These are phyloP conservation scores for Neurospora sp. DNA, from an alignment of 495 filamentous ascomycete species.

Conservation along the genomic window DNA sequence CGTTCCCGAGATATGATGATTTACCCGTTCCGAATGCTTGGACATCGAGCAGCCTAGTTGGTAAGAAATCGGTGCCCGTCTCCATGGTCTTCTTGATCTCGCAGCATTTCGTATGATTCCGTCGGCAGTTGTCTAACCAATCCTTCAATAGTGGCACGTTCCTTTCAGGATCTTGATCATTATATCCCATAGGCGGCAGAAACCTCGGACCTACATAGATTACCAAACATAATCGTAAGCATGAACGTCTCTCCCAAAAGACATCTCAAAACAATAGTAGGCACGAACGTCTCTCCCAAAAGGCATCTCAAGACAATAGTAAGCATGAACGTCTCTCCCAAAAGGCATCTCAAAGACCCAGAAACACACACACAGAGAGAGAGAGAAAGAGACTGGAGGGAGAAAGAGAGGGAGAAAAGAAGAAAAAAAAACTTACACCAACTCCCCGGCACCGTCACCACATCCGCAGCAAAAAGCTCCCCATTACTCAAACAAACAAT, in stretches of 20 bases:
- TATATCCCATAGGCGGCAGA: background rate
- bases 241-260: background rate
- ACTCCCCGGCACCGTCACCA: background rate
- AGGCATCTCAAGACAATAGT: background rate
- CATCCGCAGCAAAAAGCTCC: rapidly evolving
- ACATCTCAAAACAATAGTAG: too few relatives aligned
- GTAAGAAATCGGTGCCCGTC: background rate
- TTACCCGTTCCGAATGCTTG: background rate
- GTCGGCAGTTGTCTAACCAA: background rate
- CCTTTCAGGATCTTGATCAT: background rate
- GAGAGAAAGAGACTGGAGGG: too few relatives aligned
- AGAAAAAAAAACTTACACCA: background rate
- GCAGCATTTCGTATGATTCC: background rate
- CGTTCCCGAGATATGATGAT: background rate
- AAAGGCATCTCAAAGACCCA: too few relatives aligned
- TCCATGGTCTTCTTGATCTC: background rate
- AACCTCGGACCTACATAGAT: background rate
- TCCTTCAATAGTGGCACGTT: background rate
- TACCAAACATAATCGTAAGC: background rate
- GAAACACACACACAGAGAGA: background rate
- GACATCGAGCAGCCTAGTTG: background rate
- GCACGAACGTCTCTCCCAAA: background rate
- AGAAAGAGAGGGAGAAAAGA: background rate
- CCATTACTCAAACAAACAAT: background rate
- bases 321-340: background rate